These are phyloP conservation scores for Aspergillus sp. DNA, from an alignment of 2,329 filamentous ascomycete genomes.

Conservation along the genomic window DNA sequence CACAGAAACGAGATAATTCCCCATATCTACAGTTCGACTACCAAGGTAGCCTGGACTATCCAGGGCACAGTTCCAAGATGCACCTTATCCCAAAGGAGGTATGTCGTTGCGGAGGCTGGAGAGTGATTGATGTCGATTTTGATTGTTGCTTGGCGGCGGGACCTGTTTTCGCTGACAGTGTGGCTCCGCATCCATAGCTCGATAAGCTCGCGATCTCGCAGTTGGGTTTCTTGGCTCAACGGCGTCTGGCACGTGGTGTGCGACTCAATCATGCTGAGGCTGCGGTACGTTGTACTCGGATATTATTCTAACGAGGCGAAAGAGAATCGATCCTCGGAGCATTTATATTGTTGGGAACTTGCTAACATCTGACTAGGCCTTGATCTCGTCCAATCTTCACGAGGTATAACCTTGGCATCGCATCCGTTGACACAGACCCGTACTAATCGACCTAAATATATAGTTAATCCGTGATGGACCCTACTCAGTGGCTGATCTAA, in stretches of 20 bases:
- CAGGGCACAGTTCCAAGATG: slow-evolving; percentile 32
- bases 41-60: background rate
- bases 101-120: slow-evolving; percentile 10
- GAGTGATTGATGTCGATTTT: background rate
- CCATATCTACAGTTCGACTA: too few relatives aligned
- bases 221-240: slow-evolving; percentile 81
- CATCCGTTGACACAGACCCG: background rate
- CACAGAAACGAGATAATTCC: background rate
- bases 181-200: slow-evolving; percentile 56
- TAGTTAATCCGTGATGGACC: slow-evolving; percentile 92
- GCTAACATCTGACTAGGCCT: slow-evolving; percentile 29
- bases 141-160: background rate
- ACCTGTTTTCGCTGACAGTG: background rate
- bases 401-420: slow-evolving; percentile 55
- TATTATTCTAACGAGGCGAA: background rate
- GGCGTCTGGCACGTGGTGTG: slow-evolving; percentile 81
- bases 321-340: background rate
- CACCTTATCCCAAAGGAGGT: slow-evolving; percentile 51
- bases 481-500: slow-evolving; percentile 88
- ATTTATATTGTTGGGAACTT: background rate
- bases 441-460: background rate
- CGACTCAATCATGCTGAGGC: slow-evolving; percentile 90
- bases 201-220: slow-evolving; percentile 96
- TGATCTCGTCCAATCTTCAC: slow-evolving; percentile 83
- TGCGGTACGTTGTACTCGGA: slow-evolving; percentile 53